Conservation (phyloP, 208 protist species). For the Trypanosoma platydactyli region DNA sequence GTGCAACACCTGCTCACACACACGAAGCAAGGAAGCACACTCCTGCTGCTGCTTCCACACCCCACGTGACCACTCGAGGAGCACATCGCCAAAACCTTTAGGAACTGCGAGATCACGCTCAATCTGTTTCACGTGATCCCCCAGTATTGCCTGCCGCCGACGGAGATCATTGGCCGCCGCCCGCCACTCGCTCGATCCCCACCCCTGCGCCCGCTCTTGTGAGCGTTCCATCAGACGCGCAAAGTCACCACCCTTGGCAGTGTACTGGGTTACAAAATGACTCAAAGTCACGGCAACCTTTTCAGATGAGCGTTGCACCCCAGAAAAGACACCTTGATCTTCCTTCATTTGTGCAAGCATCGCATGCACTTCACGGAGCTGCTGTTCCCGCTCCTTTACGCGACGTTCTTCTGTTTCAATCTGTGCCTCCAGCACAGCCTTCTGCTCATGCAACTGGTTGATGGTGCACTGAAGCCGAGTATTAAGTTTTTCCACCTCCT, state of each 20-base stretch:
- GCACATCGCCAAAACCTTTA: slow-evolving; percentile 14
- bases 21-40: slow-evolving; percentile 23
- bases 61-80: slow-evolving; percentile 35
- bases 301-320: slow-evolving; percentile 42
- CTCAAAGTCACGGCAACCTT: slow-evolving; percentile 30
- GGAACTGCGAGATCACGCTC: slow-evolving; percentile 27
- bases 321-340: slow-evolving; percentile 40
- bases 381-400: slow-evolving; percentile 41
- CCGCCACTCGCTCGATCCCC: slow-evolving; percentile 51
- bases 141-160: slow-evolving; percentile 31
- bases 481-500: slow-evolving; percentile 28
- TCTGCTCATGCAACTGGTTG: slow-evolving; percentile 43
- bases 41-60: slow-evolving; percentile 45
- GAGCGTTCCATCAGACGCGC: slow-evolving; percentile 46
- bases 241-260: slow-evolving; percentile 32
- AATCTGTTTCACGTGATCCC: slow-evolving; percentile 30
- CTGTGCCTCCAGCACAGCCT: slow-evolving; percentile 45
- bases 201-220: slow-evolving; percentile 30
- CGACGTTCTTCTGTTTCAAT: slow-evolving; percentile 60
- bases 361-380: slow-evolving; percentile 47
- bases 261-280: slow-evolving; percentile 36
- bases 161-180: slow-evolving; percentile 36
- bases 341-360: slow-evolving; percentile 53
- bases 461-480: slow-evolving; percentile 32
- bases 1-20: slow-evolving; percentile 26